Conservation (phyloP, 805 yeast species). For the Ogataea henricii region DNA sequence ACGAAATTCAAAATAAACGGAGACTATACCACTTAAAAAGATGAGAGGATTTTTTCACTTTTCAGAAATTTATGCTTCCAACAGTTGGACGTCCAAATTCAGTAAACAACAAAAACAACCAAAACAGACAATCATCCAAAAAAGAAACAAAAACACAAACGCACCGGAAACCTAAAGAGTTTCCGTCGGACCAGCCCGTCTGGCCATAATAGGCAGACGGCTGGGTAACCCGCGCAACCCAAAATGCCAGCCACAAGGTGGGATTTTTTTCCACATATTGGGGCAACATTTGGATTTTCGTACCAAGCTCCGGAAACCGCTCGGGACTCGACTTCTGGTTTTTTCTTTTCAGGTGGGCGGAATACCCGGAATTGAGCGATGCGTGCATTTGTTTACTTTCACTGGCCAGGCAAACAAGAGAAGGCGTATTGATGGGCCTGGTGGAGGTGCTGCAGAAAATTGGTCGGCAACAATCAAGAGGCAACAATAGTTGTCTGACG, state of each 20-base stretch:
- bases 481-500: neutral
- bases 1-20: constrained; percentile 14
- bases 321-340: constrained; percentile 5
- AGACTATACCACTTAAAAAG: constrained; percentile 21
- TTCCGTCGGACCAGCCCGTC: constrained; percentile 1
- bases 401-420: constrained; percentile 4
- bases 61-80: constrained; percentile 17
- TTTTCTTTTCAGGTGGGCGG: constrained; percentile 6
- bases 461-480: neutral
- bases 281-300: constrained; percentile 6
- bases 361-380: constrained; percentile 3
- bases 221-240: neutral
- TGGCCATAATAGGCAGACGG: neutral
- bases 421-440: neutral
- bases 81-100: constrained; percentile 19
- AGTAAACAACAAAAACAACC: constrained; percentile 18
- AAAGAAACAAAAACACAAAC: constrained; percentile 16
- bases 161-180: constrained; percentile 5
- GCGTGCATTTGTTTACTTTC: neutral
- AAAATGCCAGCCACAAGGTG: neutral
- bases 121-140: constrained; percentile 15
- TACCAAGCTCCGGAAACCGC: constrained; percentile 8
- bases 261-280: constrained; percentile 1
- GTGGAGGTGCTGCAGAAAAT: constrained; percentile 4
- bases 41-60: constrained; percentile 12